Base-by-base conservation (phyloP, 208 protist species). In the Leishmania amazonensis region DNA sequence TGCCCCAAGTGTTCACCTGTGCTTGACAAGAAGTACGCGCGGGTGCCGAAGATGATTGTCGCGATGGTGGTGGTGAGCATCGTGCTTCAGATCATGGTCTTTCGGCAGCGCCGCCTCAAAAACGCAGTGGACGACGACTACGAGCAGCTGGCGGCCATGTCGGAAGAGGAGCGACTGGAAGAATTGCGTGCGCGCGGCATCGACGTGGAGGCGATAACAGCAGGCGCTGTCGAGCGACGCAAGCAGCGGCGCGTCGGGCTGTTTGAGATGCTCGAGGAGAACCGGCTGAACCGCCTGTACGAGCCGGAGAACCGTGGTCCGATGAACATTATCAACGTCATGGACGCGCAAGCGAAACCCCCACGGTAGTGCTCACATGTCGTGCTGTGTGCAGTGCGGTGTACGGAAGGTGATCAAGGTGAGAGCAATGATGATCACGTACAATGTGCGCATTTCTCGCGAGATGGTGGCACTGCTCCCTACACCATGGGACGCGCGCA, bases 1-100 rank as follows among this genome's bases (percentile, higher is more conserved):
- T 97, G 95, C 84, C 90, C 93, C 53, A 93, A 92, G 76, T 97
- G 95, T 68, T 82, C 95, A 7, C 92, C 93, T 0, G 88, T 84
- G 47, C 65, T 96, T 24, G 92, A 96, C 68, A 80, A 80, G 62
- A 88, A 89, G 82, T 96, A 95, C 82, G 83, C 89, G 2, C 86
- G 83, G 11, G 78, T 90, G 45, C 90, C 94, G 1, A 78, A 85
- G 42, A 35, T 93, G 11, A 71, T 96, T 31, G 87, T 95, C 0
- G 79, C 2, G 3, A 57, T 96, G 51, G 81, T 97, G 3, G 8
- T 93, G 2, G 64, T 95, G 62, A 89, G 85, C 67, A 79, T 96
- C 47, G 40, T 89, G 17, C 73, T 97, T 75, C 94, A 97, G 84
- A 57, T 94, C 8, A 81, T 95, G 35, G 83, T 95, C 31, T 75